Evolutionary conservation across 2,329 filamentous ascomycete species (phyloP), one percentile per base, ranked within the genome.

Genomic region (Escovopsis sp.): DNA sequence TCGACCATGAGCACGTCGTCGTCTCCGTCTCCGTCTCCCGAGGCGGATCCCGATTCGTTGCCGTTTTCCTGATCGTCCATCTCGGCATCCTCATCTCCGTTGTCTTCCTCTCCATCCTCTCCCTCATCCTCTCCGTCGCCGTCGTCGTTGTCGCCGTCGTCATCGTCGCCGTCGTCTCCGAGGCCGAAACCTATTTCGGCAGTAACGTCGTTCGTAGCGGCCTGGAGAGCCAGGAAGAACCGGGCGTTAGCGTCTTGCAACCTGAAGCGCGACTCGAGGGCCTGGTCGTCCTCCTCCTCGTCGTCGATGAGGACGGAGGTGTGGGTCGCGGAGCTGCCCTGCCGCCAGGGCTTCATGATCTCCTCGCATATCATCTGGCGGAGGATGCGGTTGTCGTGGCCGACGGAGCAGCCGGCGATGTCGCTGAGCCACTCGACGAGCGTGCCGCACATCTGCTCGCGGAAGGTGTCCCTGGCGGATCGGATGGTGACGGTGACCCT

Each of bases 401-500:
- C 85, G 32, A 94, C 81, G 35, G 76, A 80, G 56, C 87, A 94
- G 21, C 86, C 86, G 7, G 86, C 74, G 48, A 98, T 92, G 55
- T 98, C 92, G 35, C 78, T 72, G 15, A 98, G 69, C 92, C 92
- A 98, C 48, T 94, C 87, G 36, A 98, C 80, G 41, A 98, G 88
- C 13, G 86, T 85, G n/a, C 83, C 86, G 48, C 87, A 94, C 92
- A 98, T 98, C 54, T 96, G 83, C 54, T 98, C 90, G 39, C 90
- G 73, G 60, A 96, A 98, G 0, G 86, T 96, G 57, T 98, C 90
- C 46, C 92, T 73, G 5, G 90, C 76, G 9, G 88, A 94, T 31
- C 90, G 76, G 41, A 98, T 86, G 1, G 90, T 98, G 33, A 94
- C 85, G 0, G 90, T 96, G 38, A 98, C 76, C 52, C 93, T 87